Evolutionary conservation across 2,329 filamentous ascomycete species (phyloP).

Genomic region (Dryadomyces quercus-mongolicae): DNA sequence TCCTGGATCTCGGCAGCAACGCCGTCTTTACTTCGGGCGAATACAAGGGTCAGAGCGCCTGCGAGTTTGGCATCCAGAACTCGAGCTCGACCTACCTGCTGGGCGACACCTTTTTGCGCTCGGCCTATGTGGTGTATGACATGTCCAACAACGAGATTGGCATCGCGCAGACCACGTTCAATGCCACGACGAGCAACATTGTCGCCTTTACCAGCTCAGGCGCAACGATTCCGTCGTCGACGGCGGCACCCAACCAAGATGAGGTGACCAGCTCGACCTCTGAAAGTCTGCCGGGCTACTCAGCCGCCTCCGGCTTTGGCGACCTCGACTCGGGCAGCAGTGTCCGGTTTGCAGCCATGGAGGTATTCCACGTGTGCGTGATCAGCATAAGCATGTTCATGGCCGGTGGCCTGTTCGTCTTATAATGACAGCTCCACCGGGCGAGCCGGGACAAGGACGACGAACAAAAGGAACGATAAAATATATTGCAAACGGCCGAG

Average conservation of each 20-base stretch:
- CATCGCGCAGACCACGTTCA: slow-evolving; percentile 43
- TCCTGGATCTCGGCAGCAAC: slow-evolving; percentile 29
- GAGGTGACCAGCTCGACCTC: slow-evolving; percentile 17
- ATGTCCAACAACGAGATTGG: slow-evolving; percentile 44
- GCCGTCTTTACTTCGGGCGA: slow-evolving; percentile 26
- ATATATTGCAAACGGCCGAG: background rate
- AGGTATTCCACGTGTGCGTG: slow-evolving; percentile 2
- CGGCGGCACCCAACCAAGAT: slow-evolving; percentile 27
- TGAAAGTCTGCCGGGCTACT: slow-evolving; percentile 20
- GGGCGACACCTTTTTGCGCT: slow-evolving; percentile 47
- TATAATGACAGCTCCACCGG: background rate
- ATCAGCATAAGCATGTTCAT: slow-evolving; percentile 7
- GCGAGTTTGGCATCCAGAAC: slow-evolving; percentile 46
- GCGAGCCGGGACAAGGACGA: background rate
- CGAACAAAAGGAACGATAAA: background rate
- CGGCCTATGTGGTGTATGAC: slow-evolving; percentile 49
- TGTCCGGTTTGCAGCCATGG: slow-evolving; percentile 2
- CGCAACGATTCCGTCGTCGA: slow-evolving; percentile 38
- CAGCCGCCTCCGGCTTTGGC: slow-evolving; percentile 24
- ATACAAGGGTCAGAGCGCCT: slow-evolving; percentile 33
- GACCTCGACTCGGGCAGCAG: slow-evolving; percentile 1
- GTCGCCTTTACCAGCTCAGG: slow-evolving; percentile 36
- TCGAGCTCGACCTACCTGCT: slow-evolving; percentile 31
- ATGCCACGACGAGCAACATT: slow-evolving; percentile 35
- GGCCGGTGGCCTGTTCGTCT: slow-evolving; percentile 6